Percentiles rank a stretch among this genome's conserved stretches.
phyloP scores from a whole-genome alignment of 2,329 filamentous ascomycete species.

The Alternaria angustiovoidea region DNA sequence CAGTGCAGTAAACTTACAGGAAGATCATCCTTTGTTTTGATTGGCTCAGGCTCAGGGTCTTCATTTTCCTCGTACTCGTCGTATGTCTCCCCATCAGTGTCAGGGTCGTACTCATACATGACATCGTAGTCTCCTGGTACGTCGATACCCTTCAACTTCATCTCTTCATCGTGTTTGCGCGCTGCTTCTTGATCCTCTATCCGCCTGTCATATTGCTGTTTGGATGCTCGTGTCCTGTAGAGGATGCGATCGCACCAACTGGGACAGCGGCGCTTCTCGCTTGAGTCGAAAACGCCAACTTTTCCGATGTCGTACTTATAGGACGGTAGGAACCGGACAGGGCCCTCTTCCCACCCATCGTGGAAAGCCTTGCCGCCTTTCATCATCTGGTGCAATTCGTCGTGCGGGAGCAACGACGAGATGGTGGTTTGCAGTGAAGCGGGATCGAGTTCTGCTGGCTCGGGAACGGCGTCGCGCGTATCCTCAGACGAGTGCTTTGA shows the following conservation, averaged over 20 bases:
- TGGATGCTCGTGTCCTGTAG: slow-evolving; percentile 78
- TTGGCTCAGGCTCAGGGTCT: slow-evolving; percentile 57
- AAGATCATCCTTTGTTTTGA: slow-evolving; percentile 67
- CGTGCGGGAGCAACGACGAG: slow-evolving; percentile 85
- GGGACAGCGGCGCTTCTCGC: slow-evolving; percentile 89
- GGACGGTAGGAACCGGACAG: slow-evolving; percentile 87
- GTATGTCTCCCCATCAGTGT: slow-evolving; percentile 70
- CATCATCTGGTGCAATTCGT: slow-evolving; percentile 82
- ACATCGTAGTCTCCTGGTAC: slow-evolving; percentile 80
- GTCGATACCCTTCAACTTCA: slow-evolving; percentile 81
- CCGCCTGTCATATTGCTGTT: slow-evolving; percentile 69
- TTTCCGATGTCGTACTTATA: slow-evolving; percentile 99
- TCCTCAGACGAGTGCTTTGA: slow-evolving; percentile 28
- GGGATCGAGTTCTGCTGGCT: slow-evolving; percentile 70
- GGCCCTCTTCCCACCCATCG: slow-evolving; percentile 90
- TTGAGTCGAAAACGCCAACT: slow-evolving; percentile 89
- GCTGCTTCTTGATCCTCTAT: slow-evolving; percentile 71
- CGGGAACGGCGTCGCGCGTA: slow-evolving; percentile 42
- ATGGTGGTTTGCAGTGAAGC: slow-evolving; percentile 88
- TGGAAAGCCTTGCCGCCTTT: slow-evolving; percentile 80
- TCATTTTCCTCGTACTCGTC: slow-evolving; percentile 46
- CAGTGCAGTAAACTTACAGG: slow-evolving; percentile 32
- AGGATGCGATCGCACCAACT: slow-evolving; percentile 98
- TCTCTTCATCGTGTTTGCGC: slow-evolving; percentile 79
- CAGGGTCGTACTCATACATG: slow-evolving; percentile 89